Conservation (phyloP, 1,139 yeast species). For the Wickerhamomyces sp. region DNA sequence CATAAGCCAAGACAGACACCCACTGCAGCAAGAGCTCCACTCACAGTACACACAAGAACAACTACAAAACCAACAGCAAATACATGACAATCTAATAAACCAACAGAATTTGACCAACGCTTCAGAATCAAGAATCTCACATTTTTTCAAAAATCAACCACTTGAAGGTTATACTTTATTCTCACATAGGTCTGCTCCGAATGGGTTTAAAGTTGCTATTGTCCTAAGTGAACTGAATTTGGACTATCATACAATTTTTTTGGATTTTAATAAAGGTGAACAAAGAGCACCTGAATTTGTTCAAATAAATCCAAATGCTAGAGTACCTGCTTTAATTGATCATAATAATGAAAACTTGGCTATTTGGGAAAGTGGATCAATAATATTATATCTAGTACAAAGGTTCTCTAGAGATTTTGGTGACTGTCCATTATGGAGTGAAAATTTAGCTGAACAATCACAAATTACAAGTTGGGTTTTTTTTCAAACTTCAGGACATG, state of each 20-base stretch:
- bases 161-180: slow-evolving; percentile 81
- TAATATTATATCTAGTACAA: slow-evolving; percentile 69
- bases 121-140: slow-evolving; percentile 52
- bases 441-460: slow-evolving; percentile 75
- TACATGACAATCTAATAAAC: slow-evolving; percentile 5
- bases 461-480: slow-evolving; percentile 87
- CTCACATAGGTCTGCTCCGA: slow-evolving; percentile 91
- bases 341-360: slow-evolving; percentile 75
- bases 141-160: slow-evolving; percentile 76
- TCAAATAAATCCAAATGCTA: slow-evolving; percentile 86
- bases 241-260: slow-evolving; percentile 74
- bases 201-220: slow-evolving; percentile 94
- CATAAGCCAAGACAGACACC: slow-evolving; percentile 15
- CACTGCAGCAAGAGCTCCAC: slow-evolving; percentile 10
- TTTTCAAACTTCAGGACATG: slow-evolving; percentile 94
- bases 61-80: slow-evolving; percentile 10
- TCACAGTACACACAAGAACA: slow-evolving; percentile 18
- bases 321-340: slow-evolving; percentile 92
- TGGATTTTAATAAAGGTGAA: slow-evolving; percentile 86
- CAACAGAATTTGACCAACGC: slow-evolving; percentile 25
- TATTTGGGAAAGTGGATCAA: slow-evolving; percentile 94
- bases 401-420: slow-evolving; percentile 66
- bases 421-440: slow-evolving; percentile 76
- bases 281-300: slow-evolving; percentile 93
- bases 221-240: slow-evolving; percentile 79